phyloP scores from a whole-genome alignment of 345 rosid species.

The Punica granatum region DNA sequence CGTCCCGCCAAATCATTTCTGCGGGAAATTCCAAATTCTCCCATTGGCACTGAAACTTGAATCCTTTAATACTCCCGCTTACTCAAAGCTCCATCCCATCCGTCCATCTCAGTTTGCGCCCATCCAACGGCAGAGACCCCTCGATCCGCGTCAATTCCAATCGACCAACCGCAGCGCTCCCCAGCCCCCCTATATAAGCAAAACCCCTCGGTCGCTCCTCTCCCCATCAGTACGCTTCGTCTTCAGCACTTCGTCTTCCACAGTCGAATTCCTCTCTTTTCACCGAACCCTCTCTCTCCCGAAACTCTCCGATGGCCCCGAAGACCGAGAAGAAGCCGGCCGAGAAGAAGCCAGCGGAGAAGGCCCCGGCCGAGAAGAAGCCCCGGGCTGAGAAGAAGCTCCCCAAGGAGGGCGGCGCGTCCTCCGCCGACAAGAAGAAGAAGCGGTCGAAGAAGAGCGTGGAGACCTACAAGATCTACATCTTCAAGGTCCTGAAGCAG shows the following conservation, averaged over 20 bases:
- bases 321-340: constrained; percentile 22
- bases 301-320: constrained; percentile 9
- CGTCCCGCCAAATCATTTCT: background rate
- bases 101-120: background rate
- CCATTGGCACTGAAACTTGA: background rate
- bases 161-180: background rate
- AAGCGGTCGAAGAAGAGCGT: constrained; percentile 20
- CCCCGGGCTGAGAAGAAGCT: constrained; percentile 22
- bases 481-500: constrained; percentile 25
- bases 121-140: background rate
- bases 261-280: background rate
- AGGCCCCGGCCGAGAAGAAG: constrained; percentile 19
- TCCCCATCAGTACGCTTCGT: background rate
- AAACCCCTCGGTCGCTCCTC: background rate
- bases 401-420: constrained; percentile 14
- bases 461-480: constrained; percentile 29
- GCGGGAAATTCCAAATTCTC: background rate
- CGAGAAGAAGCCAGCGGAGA: constrained; percentile 19
- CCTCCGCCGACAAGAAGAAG: constrained; percentile 22
- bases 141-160: constrained; percentile 1
- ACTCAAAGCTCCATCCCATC: background rate
- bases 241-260: background rate
- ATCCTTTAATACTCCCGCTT: background rate
- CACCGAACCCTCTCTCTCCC: background rate
- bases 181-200: background rate